Evolutionary conservation across 108 stramenopile genomes (phyloP), one percentile per base, ranked within the genome.

Genomic region (Cyclotella choctawhatcheeana): DNA sequence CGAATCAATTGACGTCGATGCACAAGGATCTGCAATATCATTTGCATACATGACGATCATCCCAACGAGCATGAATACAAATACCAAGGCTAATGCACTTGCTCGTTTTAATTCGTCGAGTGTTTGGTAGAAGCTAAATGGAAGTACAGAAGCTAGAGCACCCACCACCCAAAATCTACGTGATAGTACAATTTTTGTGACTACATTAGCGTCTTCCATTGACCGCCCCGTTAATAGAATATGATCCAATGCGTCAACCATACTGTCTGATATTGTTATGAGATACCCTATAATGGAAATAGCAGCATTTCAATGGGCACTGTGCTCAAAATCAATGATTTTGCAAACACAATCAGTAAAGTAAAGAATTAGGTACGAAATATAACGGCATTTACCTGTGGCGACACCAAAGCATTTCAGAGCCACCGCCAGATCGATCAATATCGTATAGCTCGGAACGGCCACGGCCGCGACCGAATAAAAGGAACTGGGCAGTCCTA

Each of bases 361-460:
- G n/a, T n/a, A n/a, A n/a, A n/a, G n/a, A n/a, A n/a, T n/a, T n/a
- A n/a, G n/a, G n/a, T n/a, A n/a, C n/a, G n/a, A n/a, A n/a, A n/a
- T n/a, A n/a, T n/a, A n/a, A n/a, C n/a, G n/a, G 5, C 6, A 58
- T 56, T 26, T 26, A 72, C 71, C 86, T 22, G 84, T 87, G 17
- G 89, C 91, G 50, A 90, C 89, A 7, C 91, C 91, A 69, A 90
- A 92, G 63, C 91, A 92, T 58, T 92, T 92, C 32, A 92, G 48
- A 18, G 89, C 88, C 16, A 92, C 91, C 17, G 91, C 88, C 16
- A 79, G 26, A 81, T 92, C 91, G 58, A 92, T 88, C 13, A 88
- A 60, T 25, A 84, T 43, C 17, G 91, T 85, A 30, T 73, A 86
- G 32, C 74, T 72, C 0, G 91, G 88, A 25, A 84, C 79, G 27